phyloP scores from a whole-genome alignment of 345 rosid species.

The Aurinia saxatilis region DNA sequence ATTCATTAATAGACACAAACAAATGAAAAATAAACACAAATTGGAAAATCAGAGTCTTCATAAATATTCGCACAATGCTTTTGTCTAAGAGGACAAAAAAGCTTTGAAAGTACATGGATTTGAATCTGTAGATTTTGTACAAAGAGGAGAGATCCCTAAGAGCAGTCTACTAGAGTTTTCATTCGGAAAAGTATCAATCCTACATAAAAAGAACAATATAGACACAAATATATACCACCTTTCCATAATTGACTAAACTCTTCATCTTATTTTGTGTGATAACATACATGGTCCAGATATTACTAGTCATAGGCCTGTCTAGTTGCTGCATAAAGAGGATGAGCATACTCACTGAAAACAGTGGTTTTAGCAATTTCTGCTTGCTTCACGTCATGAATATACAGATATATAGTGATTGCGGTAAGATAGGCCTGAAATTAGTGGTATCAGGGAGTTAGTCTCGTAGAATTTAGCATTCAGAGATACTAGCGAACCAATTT shows the following conservation, averaged over 20 bases:
- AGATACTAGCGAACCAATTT: background rate
- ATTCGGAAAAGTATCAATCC: constrained; percentile 73
- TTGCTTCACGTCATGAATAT: constrained; percentile 74
- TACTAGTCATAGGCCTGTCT: background rate
- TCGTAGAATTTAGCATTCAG: background rate
- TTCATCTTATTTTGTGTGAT: background rate
- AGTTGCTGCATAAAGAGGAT: constrained; percentile 1
- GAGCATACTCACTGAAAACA: constrained; percentile 77
- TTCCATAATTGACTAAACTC: background rate
- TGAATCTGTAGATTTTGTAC: too few relatives aligned
- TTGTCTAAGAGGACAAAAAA: too few relatives aligned
- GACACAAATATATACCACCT: background rate
- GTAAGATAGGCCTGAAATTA: constrained; percentile 84
- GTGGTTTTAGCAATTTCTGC: constrained; percentile 94
- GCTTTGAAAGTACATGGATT: too few relatives aligned
- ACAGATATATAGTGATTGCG: constrained; percentile 82
- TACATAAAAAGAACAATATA: constrained; percentile 22
- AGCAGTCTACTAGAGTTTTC: constrained; percentile 72
- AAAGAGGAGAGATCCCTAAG: too few relatives aligned
- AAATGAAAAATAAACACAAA: too few relatives aligned
- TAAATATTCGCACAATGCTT: too few relatives aligned
- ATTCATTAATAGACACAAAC: too few relatives aligned
- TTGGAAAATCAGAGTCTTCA: too few relatives aligned
- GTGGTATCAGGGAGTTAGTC: background rate
- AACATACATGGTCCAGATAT: background rate